Evolutionary conservation across 805 yeast species (phyloP).

Genomic region (Yarrowia hollandica): DNA sequence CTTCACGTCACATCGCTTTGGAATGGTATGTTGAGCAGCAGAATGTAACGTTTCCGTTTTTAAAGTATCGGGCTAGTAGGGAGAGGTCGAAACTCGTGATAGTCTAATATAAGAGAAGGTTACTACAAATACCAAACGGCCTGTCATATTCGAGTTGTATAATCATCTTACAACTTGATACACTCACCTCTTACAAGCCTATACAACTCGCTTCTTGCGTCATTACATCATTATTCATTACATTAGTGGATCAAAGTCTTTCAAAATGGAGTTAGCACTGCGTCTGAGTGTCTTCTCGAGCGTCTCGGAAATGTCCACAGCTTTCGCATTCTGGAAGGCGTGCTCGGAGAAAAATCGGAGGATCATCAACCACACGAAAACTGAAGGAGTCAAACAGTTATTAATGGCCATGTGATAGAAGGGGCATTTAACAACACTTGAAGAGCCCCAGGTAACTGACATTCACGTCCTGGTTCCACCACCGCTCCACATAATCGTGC

Average conservation of each 20-base stretch:
- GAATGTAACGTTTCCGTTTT: slow-evolving; percentile 6
- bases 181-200: too few relatives aligned
- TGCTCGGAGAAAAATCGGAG: slow-evolving; percentile 1
- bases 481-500: slow-evolving; percentile 18
- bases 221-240: slow-evolving; percentile 9
- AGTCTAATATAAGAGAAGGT: slow-evolving; percentile 4
- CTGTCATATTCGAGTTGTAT: too few relatives aligned
- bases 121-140: background rate
- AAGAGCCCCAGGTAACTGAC: slow-evolving; percentile 19
- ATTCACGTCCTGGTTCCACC: slow-evolving; percentile 12
- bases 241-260: background rate
- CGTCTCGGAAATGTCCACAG: slow-evolving; percentile 8
- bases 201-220: too few relatives aligned
- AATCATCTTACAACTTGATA: too few relatives aligned
- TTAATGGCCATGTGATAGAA: background rate
- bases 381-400: slow-evolving; percentile 11
- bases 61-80: slow-evolving; percentile 15
- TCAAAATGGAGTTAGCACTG: background rate
- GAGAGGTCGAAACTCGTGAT: slow-evolving; percentile 2
- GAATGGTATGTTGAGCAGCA: background rate
- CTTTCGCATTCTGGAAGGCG: slow-evolving; percentile 11
- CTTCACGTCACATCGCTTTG: too few relatives aligned
- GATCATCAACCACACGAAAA: slow-evolving; percentile 6
- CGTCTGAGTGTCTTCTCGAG: slow-evolving; percentile 4
- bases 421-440: slow-evolving; percentile 1